These are phyloP conservation scores for Rosa lucieae DNA, from an alignment of 306 rosid species.

Conservation along the genomic window DNA sequence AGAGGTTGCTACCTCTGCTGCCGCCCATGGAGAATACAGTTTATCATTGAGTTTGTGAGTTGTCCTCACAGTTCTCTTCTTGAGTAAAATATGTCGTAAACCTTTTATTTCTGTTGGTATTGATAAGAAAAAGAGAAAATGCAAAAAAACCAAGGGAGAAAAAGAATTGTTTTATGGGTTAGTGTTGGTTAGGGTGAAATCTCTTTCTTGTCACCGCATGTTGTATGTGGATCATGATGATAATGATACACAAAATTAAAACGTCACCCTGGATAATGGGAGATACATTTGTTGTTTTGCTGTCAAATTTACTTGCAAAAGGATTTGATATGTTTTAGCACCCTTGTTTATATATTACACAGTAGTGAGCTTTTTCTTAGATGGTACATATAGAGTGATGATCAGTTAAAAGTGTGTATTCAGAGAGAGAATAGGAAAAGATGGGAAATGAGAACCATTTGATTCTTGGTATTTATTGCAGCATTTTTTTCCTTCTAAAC, in stretches of 20 bases:
- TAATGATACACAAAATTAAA: conserved; percentile 7
- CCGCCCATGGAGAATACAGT: not conserved
- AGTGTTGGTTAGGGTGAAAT: not conserved
- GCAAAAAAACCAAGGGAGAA: conserved; percentile 1
- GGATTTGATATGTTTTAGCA: not conserved
- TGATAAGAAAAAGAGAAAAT: not conserved
- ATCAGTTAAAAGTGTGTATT: not conserved
- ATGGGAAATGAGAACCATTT: not conserved
- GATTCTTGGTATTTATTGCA: not conserved
- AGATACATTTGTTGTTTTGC: conserved; percentile 26
- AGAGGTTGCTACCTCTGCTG: conserved; percentile 1
- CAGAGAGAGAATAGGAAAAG: not conserved
- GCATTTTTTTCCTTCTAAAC: not conserved
- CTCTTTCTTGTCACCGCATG: conserved; percentile 9
- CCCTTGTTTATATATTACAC: not conserved
- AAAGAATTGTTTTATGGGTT: not conserved
- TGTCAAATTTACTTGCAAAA: conserved; percentile 23
- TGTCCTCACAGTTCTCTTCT: conserved; percentile 8
- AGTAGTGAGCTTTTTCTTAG: not conserved
- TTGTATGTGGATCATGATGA: conserved; percentile 32
- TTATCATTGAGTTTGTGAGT: conserved; percentile 29
- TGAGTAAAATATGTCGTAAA: not conserved
- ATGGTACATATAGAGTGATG: not conserved
- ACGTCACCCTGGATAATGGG: conserved; percentile 25
- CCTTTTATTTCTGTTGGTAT: conserved; percentile 10